Evolutionary conservation across 805 yeast species (phyloP).

Genomic region (Metschnikowia lochheadii): DNA sequence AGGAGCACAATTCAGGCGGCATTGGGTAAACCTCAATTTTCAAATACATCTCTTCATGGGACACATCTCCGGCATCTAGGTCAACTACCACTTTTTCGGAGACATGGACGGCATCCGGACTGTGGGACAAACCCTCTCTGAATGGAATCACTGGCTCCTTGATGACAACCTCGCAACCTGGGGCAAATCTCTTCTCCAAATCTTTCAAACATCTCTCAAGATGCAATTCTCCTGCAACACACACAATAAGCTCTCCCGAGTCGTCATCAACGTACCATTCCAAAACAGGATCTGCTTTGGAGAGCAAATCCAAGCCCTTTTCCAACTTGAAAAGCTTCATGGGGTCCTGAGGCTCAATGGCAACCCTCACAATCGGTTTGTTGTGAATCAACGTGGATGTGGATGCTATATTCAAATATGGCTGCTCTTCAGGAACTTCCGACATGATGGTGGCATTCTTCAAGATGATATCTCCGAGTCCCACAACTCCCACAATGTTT

Average conservation of each 20-base stretch:
- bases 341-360: constrained; percentile 92
- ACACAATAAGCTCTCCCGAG: constrained; percentile 87
- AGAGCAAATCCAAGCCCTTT: constrained; percentile 69
- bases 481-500: constrained; percentile 89
- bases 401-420: constrained; percentile 59
- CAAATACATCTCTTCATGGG: constrained; percentile 34
- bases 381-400: constrained; percentile 49
- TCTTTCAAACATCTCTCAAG: constrained; percentile 92
- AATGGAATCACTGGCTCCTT: constrained; percentile 95
- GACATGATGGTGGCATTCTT: constrained; percentile 81
- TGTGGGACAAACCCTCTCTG: constrained; percentile 72
- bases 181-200: constrained; percentile 82
- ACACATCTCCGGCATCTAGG: constrained; percentile 12
- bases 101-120: constrained; percentile 21
- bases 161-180: constrained; percentile 73
- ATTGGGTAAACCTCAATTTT: constrained; percentile 59
- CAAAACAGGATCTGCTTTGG: constrained; percentile 93
- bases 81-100: constrained; percentile 15
- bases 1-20: constrained; percentile 45
- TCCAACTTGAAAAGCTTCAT: constrained; percentile 71
- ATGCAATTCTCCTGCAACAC: constrained; percentile 96
- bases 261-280: constrained; percentile 76
- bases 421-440: constrained; percentile 60
- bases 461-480: constrained; percentile 74
- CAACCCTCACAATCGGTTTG: constrained; percentile 93